Percentiles rank a stretch among this genome's conserved stretches.
Conservation (phyloP, 345 rosid species). For the Euphorbia pulcherrima region DNA sequence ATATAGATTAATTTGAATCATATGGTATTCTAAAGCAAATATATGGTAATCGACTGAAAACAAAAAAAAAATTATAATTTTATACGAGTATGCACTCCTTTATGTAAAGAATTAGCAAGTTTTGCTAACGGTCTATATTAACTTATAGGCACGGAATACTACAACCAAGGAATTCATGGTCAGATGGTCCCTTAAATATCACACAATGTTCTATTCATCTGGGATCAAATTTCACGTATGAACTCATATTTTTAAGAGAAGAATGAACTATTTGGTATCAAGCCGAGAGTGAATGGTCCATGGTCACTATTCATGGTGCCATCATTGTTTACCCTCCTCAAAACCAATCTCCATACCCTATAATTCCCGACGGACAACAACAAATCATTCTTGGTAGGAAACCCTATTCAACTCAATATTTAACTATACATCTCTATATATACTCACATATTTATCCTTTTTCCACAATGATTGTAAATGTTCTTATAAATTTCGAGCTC, state of each 20-base stretch:
- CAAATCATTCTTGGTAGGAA: conserved; percentile 11
- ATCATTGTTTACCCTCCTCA: conserved; percentile 13
- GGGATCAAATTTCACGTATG: conserved; percentile 65
- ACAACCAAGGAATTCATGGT: conserved; percentile 77
- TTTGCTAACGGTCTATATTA: too few species aligned
- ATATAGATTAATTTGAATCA: too few species aligned
- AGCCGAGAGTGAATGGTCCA: conserved; percentile 74
- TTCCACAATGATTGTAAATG: too few species aligned
- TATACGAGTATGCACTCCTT: too few species aligned
- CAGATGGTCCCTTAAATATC: conserved; percentile 73
- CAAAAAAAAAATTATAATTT: too few species aligned
- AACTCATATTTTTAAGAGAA: conserved; percentile 46
- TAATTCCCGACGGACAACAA: conserved; percentile 5
- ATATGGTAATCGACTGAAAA: too few species aligned
- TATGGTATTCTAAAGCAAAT: too few species aligned
- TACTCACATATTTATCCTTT: too few species aligned
- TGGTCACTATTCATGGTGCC: conserved; percentile 88
- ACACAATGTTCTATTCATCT: conserved; percentile 85
- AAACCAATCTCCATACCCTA: conserved; percentile 6
- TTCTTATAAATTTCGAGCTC: too few species aligned
- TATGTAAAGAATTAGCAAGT: too few species aligned
- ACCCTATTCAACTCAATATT: too few species aligned
- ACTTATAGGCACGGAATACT: conserved; percentile 51
- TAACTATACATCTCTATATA: too few species aligned
- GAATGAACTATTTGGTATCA: conserved; percentile 95